These are phyloP conservation scores for Apiospora kogelbergensis DNA, from an alignment of 2,329 filamentous ascomycete species.

Conservation along the genomic window DNA sequence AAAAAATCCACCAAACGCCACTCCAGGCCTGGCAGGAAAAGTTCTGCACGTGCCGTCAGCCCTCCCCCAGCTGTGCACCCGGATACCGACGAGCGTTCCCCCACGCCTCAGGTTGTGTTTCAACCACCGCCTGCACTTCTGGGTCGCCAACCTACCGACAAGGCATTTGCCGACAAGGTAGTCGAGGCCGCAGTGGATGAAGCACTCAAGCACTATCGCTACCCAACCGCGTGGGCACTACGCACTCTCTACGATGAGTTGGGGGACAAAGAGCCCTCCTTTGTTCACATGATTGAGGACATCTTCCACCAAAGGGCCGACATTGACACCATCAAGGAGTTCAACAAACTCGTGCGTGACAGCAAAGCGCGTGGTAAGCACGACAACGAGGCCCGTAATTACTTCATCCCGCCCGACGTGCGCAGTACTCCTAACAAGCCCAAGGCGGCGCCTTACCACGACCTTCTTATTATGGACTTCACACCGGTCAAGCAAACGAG, in stretches of 20 bases:
- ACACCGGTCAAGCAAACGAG: conserved; percentile 21
- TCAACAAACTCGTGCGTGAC: conserved; percentile 48
- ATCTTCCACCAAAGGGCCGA: conserved; percentile 60
- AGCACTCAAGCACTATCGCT: conserved; percentile 55
- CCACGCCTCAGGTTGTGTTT: not conserved
- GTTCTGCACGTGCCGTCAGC: conserved; percentile 17
- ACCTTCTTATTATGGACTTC: conserved; percentile 44
- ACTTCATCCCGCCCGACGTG: conserved; percentile 52
- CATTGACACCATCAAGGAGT: conserved; percentile 49
- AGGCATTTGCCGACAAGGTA: conserved; percentile 49
- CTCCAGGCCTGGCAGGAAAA: conserved; percentile 13
- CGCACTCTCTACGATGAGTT: conserved; percentile 61
- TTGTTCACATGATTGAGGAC: conserved; percentile 57
- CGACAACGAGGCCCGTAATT: conserved; percentile 50
- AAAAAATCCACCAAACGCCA: conserved; percentile 13
- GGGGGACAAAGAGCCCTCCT: conserved; percentile 45
- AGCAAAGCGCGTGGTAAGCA: conserved; percentile 59
- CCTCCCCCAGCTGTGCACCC: conserved; percentile 12
- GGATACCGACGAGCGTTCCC: not conserved
- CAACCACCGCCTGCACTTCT: not conserved
- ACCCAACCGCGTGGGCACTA: conserved; percentile 63
- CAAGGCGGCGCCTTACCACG: conserved; percentile 48
- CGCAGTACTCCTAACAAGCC: conserved; percentile 44
- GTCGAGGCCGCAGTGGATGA: conserved; percentile 59
- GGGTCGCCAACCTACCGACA: conserved; percentile 31